Evolutionary conservation across 2,329 filamentous ascomycete species (phyloP).

Genomic region (Colletotrichum spaethianum): DNA sequence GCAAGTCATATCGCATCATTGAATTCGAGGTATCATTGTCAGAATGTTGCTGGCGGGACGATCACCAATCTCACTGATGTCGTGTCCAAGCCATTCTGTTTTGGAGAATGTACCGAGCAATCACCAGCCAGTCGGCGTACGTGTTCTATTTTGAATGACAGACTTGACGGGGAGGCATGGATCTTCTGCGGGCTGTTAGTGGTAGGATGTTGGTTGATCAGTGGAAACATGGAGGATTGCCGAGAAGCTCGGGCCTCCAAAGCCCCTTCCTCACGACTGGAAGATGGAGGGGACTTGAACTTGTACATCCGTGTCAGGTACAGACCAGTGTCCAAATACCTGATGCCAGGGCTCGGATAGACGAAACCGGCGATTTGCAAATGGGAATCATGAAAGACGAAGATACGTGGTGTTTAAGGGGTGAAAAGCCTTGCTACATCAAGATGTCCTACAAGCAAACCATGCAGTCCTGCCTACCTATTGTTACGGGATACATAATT

Average conservation of each 20-base stretch:
- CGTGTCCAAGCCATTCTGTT: not conserved
- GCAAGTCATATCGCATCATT: not conserved
- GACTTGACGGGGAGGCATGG: conserved; percentile 14
- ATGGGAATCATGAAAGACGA: too few species aligned
- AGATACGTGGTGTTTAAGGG: too few species aligned
- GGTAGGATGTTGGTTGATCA: conserved; percentile 15
- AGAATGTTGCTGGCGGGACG: not conserved
- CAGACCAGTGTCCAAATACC: too few species aligned
- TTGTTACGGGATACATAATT: too few species aligned
- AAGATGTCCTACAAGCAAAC: too few species aligned
- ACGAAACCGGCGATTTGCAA: too few species aligned
- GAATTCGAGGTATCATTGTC: not conserved
- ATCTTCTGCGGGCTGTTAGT: conserved; percentile 8
- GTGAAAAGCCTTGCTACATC: too few species aligned
- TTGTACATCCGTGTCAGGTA: not conserved
- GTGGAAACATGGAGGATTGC: conserved; percentile 28
- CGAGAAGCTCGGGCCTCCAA: conserved; percentile 29
- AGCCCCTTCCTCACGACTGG: conserved; percentile 5
- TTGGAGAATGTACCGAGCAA: conserved; percentile 10
- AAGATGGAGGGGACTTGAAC: not conserved
- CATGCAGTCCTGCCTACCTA: too few species aligned
- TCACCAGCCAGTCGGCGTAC: conserved; percentile 1
- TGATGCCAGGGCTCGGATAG: not conserved
- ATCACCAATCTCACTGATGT: not conserved
- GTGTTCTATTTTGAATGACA: conserved; percentile 29